Evolutionary conservation across 2,329 filamentous ascomycete species (phyloP), one percentile per base, ranked within the genome.

Genomic region (Exophiala calicioides): DNA sequence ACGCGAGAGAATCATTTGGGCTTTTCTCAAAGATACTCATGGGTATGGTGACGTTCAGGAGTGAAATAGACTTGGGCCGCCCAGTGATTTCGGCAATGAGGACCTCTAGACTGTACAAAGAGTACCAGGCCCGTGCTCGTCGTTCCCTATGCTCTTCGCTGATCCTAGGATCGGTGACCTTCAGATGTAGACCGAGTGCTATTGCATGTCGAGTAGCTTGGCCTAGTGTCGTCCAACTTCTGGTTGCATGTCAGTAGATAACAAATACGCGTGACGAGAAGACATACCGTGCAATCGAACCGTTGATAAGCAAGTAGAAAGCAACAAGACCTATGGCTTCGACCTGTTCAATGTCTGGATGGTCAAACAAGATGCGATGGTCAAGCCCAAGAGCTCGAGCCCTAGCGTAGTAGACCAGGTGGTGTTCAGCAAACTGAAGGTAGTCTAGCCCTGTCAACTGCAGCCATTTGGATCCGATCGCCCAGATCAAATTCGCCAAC

Each of bases 201-300:
- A 55, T 58, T 3, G 61, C 60, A 37, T 57, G 55, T 8, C 61
- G 55, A 16, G 58, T 52, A 4, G 58, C 61, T 3, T 60, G 48
- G 8, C 58, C 61, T n/a, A 48, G 31, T 9, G 55, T 32, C 24
- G 52, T 62, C 61, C 60, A 64, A n/a, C 61, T 52, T 32, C 61
- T 63, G 41, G 20, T 4, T 18, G 8, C 7, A 5, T 16, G 24
- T n/a, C 31, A n/a, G n/a, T n/a, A n/a, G n/a, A n/a, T n/a, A n/a
- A n/a, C 15, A 18, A n/a, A 15, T 20, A 3, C 1, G 5, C 20
- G 26, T 29, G 19, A 16, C 13, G 10, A 9, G 4, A 19, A n/a
- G 3, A 40, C 50, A 20, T 42, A 63, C 61, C 60, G 50, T 19
- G 58, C 55, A 29, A 62, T 57, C 19, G 59, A 59, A 24, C 53